These are phyloP conservation scores for Trifolium subterraneum DNA, from an alignment of 306 rosid genomes.

Conservation along the genomic window DNA sequence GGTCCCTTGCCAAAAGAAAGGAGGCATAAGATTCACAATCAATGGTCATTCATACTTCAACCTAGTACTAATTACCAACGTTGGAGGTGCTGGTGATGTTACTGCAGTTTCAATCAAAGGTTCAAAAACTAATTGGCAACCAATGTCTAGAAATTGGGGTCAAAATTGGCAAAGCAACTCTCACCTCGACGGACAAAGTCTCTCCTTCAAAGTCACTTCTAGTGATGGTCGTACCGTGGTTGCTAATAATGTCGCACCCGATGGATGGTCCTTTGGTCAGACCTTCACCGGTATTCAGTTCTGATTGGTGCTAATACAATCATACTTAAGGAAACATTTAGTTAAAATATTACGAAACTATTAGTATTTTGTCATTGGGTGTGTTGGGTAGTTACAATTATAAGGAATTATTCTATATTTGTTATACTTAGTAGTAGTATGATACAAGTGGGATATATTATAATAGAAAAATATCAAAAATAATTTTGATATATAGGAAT, in stretches of 20 bases:
- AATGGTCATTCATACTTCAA: slow-evolving; percentile 83
- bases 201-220: slow-evolving; percentile 71
- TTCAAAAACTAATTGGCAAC: slow-evolving; percentile 69
- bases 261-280: slow-evolving; percentile 78
- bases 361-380: neutral
- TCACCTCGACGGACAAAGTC: slow-evolving; percentile 69
- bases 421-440: slow-evolving; percentile 5
- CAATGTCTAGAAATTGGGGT: slow-evolving; percentile 87
- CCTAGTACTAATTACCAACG: slow-evolving; percentile 74
- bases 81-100: slow-evolving; percentile 86
- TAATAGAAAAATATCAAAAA: slow-evolving; percentile 18
- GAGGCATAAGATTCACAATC: slow-evolving; percentile 84
- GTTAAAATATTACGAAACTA: neutral
- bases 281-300: slow-evolving; percentile 63
- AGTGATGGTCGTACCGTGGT: slow-evolving; percentile 65
- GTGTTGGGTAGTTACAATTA: slow-evolving; percentile 11
- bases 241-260: slow-evolving; percentile 59
- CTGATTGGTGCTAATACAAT: neutral
- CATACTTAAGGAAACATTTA: neutral
- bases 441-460: slow-evolving; percentile 13
- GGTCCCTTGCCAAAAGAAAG: slow-evolving; percentile 72
- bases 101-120: slow-evolving; percentile 75
- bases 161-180: slow-evolving; percentile 88
- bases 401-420: neutral
- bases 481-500: slow-evolving; percentile 10